Evolutionary conservation across 73 alveolate species (phyloP), one percentile per base, ranked within the genome.

Genomic region (Paramecium pentaurelia): DNA sequence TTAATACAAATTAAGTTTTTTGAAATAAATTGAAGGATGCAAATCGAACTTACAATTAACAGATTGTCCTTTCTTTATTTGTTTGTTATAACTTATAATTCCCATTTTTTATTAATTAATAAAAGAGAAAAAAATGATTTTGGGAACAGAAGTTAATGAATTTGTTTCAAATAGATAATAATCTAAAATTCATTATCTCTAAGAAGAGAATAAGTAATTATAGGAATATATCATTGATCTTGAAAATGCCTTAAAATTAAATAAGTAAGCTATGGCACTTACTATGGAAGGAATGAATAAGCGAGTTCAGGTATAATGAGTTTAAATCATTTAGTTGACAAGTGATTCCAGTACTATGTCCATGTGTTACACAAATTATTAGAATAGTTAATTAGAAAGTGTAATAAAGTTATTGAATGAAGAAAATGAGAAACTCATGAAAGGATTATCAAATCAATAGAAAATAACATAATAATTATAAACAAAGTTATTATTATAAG

Each of bases 141-240:
- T 88, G 25, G 91, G 91, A 18, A 70, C 91, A 38, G 91, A 88
- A 71, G 90, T 88, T 8, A 88, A 71, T 27, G 94, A 88, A 37
- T 88, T 89, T 54, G 32, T 54, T 54, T 54, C 70, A 4, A 54
- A 54, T 54, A 54, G 94, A 32, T 14, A 89, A 89, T 25, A 89
- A 32, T 89, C 92, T 27, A 89, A 89, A 59, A 89, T 89, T 28
- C 58, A 71, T 37, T 89, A 47, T 27, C 92, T 89, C 16, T 60
- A 34, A 22, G 59, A 77, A 16, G 92, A 88, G 75, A 89, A 89
- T 47, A 44, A 64, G 30, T 27, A 88, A 8, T 42, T 88, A 2
- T 44, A 88, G 36, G 94, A 88, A 27, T 77, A 88, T 71, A 88
- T 88, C 8, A 18, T 32, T 38, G 94, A 88, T 28, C 77, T 88